Base-by-base conservation (phyloP, 2,329 filamentous ascomycete species). In the Botrytis galanthina region DNA sequence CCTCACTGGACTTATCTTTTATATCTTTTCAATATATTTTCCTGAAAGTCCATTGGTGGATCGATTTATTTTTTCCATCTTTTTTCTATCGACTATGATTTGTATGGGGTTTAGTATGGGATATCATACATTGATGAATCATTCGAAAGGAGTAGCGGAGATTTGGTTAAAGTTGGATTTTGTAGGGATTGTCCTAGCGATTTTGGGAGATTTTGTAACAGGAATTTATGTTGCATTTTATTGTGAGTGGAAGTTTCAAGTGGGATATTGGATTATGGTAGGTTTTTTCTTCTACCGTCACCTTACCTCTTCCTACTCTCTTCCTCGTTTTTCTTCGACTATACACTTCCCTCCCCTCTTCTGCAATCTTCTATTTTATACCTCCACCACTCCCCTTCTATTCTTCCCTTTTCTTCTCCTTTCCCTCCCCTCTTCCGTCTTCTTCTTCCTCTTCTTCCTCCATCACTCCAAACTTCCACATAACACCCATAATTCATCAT, bases 41-140 rank as follows among this genome's bases (percentile, higher is more conserved):
- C n/a, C 46, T 0, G 3, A 20, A 42, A 32, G 29, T n/a, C 37
- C 61, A 9, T 26, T 35, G 29, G 46, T 67, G 8, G 70, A 72
- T 39, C 22, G 39, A 44, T 37, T 46, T 16, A 44, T 72, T 16
- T 73, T 73, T 32, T 32, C 42, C 1, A 39, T 69, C 1, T 73
- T 70, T n/a, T 70, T 73, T 9, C 16, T 54, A 0, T 8, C 57
- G 1, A 44, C 64, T 0, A 54, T 44, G 18, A 6, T 57, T 6
- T 73, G 71, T 57, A 35, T 73, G 42, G 71, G 71, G 1, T 54
- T 70, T 22, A 73, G 71, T 35, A 46, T 67, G 2, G 66, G 29
- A 5, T 73, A 61, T 70, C 71, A 73, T 46, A 73, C 64, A 0
- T 32, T 73, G 32, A 51, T 73, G 71, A 73, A 73, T 62, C 71